Evolutionary conservation across 805 yeast genomes (phyloP), one percentile per base, ranked within the genome.

Genomic region (Torulaspora maleeae): DNA sequence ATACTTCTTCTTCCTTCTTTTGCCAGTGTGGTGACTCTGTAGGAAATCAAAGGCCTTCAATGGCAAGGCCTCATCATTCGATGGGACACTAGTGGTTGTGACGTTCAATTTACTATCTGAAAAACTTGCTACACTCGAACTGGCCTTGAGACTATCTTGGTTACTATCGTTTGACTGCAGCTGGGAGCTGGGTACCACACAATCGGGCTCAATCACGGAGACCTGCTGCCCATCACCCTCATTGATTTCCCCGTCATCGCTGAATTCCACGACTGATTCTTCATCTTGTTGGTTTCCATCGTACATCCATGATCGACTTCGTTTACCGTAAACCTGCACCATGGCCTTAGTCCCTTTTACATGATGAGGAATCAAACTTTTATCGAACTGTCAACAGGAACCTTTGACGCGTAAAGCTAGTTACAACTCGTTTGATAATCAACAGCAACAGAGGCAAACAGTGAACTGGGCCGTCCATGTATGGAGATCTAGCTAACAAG

Each of bases 401-500:
- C 11, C 16, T 36, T 27, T 13, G 20, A 45, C 48, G 48, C 48
- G 48, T 27, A 16, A n/a, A 22, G 41, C 30, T 29, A 29, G 13
- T 25, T 38, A 7, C 24, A 9, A 28, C 34, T 5, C 15, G 15
- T 16, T 8, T 13, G 19, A n/a, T n/a, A 10, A 4, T 25, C 33
- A 20, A 11, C n/a, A 16, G n/a, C 17, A 20, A 29, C n/a, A 29
- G 13, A 28, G 4, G 20, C 20, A 32, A 16, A 32, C 22, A 32
- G 7, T 15, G 5, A 12, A 32, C 12, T 9, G 19, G 27, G 28
- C 33, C 27, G 8, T 4, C n/a, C 10, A 91, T 91, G 99, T 87
- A 87, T 57, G 97, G 97, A 24, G 97, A 90, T 56, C 57, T 78
- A 4, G 96, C 91, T 2, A 78, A 79, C 49, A 91, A 91, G 63